phyloP scores from a whole-genome alignment of 2,329 filamentous ascomycete genomes.

The Diaporthe ilicicola region DNA sequence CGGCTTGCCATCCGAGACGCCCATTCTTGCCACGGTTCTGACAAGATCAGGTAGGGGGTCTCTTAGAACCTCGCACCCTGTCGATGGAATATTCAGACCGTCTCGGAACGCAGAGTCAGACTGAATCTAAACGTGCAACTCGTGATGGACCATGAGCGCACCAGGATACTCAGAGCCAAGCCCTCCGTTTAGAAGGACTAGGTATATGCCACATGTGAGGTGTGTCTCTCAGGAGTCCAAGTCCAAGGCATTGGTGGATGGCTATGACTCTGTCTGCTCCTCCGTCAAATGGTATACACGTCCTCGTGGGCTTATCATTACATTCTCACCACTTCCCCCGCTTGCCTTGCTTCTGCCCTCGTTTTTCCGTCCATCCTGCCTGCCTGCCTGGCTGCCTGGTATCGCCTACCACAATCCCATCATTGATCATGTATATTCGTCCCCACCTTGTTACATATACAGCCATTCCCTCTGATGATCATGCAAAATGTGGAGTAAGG shows the following conservation, averaged over 20 bases:
- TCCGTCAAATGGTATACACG: constrained; percentile 31
- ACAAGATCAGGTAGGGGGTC: not conserved
- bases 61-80: not conserved
- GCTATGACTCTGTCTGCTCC: constrained; percentile 13
- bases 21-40: not conserved
- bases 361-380: not conserved
- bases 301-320: constrained; percentile 30
- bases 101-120: not conserved
- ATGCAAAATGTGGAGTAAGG: constrained; percentile 28
- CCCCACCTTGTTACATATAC: constrained; percentile 31
- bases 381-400: constrained; percentile 24
- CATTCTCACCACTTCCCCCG: constrained; percentile 10
- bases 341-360: not conserved
- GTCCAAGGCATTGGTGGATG: constrained; percentile 6
- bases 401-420: constrained; percentile 20
- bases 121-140: not conserved
- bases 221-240: not conserved
- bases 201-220: not conserved
- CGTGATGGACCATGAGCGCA: not conserved
- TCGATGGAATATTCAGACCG: not conserved
- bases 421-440: constrained; percentile 31
- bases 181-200: not conserved
- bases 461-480: constrained; percentile 27
- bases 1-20: not conserved
- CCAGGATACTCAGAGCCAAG: not conserved